Percentiles rank a stretch among this genome's conserved stretches.
Conservation (phyloP, 2,329 filamentous ascomycete genomes). For the Scedosporium minutisporum region DNA sequence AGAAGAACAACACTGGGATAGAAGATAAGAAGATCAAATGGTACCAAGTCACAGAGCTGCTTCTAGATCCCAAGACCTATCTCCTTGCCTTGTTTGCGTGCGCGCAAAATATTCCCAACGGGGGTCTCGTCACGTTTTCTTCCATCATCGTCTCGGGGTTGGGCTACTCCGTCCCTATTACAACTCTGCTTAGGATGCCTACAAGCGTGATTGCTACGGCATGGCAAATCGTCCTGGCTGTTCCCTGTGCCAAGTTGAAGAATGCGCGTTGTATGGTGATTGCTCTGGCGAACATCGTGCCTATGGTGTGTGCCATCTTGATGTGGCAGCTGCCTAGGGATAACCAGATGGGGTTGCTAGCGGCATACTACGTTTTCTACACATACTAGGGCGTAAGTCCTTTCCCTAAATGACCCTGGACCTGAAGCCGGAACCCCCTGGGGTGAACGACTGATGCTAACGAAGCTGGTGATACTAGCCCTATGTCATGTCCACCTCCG, state of each 20-base stretch:
- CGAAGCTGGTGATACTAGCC: too few species aligned
- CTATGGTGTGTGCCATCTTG: neutral
- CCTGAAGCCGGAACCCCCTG: neutral
- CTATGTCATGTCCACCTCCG: neutral
- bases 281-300: neutral
- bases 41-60: conserved; percentile 34
- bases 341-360: neutral
- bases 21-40: conserved; percentile 34
- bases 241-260: neutral
- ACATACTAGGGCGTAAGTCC: neutral
- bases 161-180: neutral
- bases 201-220: neutral
- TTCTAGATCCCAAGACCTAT: conserved; percentile 47
- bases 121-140: conserved; percentile 23
- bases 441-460: too few species aligned
- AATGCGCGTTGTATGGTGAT: neutral
- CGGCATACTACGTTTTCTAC: neutral
- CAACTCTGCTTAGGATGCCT: neutral
- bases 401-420: neutral
- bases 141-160: conserved; percentile 14
- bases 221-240: neutral
- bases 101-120: conserved; percentile 29
- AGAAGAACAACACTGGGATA: conserved; percentile 36
- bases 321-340: neutral
- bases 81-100: conserved; percentile 43